Base-by-base conservation (phyloP, 2,329 filamentous ascomycete genomes). In the Xylariomycetidae sp. region DNA sequence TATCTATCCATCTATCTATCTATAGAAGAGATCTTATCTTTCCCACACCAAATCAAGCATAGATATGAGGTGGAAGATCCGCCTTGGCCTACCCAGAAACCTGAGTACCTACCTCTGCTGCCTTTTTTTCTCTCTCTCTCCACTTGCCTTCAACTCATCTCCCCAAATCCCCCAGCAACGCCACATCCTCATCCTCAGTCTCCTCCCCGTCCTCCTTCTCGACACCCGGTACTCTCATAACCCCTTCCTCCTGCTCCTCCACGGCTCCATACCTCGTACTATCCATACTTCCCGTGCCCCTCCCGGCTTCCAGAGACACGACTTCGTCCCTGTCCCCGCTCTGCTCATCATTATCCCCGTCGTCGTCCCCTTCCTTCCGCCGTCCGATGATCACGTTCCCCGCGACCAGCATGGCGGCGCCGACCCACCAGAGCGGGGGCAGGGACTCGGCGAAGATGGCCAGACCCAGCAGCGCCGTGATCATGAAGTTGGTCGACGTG, bases 351-450 rank as follows among this genome's bases (percentile, higher is more conserved):
- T 19, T 27, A 6, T 27, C 28, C 8, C 35, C 40, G 4, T 17
- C 22, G 3, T 17, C 25, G 13, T 37, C 33, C n/a, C 36, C 41
- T 19, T 48, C 50, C n/a, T 50, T 51, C 31, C 85, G 77, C 35
- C 75, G 68, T 3, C 85, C 85, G 43, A 89, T 83, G 38, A 90
- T 80, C 27, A 90, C 83, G 44, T 85, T 88, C 3, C 85, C 85
- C 0, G 74, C 81, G 2, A 89, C 80, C 8, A 90, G 66, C 50
- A 89, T 60, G 4, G 74, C 66, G 0, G 85, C 85, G 10, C 85
- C 85, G 5, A 79, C 61, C 78, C 83, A 89, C 85, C 85, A 90
- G 25, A 88, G 62, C 8, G 75, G 77, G 1, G 85, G 83, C 17
- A 90, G 62, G 2, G 67, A 61, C 62, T 90, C 85, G 15, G 74